phyloP scores from a whole-genome alignment of 306 rosid genomes.

The Vigna reflexopilosa region DNA sequence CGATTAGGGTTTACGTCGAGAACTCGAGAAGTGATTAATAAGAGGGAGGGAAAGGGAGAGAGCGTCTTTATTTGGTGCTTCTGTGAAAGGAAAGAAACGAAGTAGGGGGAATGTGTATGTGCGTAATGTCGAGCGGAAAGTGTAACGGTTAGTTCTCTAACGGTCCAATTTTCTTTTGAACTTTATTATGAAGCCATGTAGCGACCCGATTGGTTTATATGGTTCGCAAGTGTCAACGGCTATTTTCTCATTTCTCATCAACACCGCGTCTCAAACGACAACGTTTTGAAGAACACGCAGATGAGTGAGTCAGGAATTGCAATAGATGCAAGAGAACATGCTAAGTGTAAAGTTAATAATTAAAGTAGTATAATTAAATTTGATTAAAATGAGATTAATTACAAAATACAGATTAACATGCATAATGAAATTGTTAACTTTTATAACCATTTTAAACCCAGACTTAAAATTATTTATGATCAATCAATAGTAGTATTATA shows the following conservation, averaged over 20 bases:
- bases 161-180: slow-evolving; percentile 52
- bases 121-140: slow-evolving; percentile 31
- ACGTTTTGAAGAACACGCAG: not conserved
- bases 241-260: not conserved
- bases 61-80: not conserved
- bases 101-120: slow-evolving; percentile 1
- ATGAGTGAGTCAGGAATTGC: not conserved
- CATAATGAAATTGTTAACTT: not conserved
- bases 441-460: not conserved
- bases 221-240: not conserved
- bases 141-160: slow-evolving; percentile 54
- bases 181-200: not conserved
- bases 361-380: not conserved
- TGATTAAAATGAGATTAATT: not conserved
- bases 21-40: not conserved
- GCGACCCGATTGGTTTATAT: not conserved
- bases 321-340: not conserved
- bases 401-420: not conserved
- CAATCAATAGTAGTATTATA: not conserved
- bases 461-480: not conserved
- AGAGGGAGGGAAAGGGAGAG: not conserved
- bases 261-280: not conserved
- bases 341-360: not conserved
- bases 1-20: slow-evolving; percentile 12
- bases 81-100: not conserved